Base-by-base conservation (phyloP, 768 basidiomycete genomes). In the Suillus ampliporus region DNA sequence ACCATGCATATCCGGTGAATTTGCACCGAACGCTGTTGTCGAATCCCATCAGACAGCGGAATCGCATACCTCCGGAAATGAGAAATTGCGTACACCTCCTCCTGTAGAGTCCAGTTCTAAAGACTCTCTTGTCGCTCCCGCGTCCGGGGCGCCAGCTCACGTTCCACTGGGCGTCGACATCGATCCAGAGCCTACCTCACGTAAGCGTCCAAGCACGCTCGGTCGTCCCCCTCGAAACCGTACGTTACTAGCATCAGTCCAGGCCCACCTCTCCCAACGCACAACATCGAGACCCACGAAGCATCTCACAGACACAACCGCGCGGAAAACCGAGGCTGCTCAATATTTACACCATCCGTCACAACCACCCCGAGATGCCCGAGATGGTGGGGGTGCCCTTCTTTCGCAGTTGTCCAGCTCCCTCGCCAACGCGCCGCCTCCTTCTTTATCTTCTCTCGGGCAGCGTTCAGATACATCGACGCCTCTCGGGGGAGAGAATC, bases 161-260 rank as follows among this genome's bases (percentile, higher is more conserved):
- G 23, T 48, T 6, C 34, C n/a, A 35, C 53, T 47, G n/a, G 34
- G 59, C 67, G 57, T 51, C 61, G 61, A 56, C 44, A 7, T 41
- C 41, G 43, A 41, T 43, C 10, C 17, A 19, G 61, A 37, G 63
- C 68, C 69, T 26, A 23, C 19, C 26, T 65, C 73, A 67, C 72
- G 63, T 69, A 67, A 73, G 44, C 68, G 61, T n/a, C 47, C 38
- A 48, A 46, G 60, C 50, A 46, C 31, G 58, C 57, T 48, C 23
- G 21, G 37, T 15, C 68, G 73, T 44, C 65, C 65, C 53, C 73
- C 74, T 46, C 80, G 80, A 61, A 74, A 78, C 63, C 79, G 77
- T 64, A 81, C 74, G 65, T 75, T 86, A 38, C 73, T 77, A 47
- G 80, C 84, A 59, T 80, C 83, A 15, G 78, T 87, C 4, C 82